Evolutionary conservation across 1,139 yeast species (phyloP), one percentile per base, ranked within the genome.

Genomic region (Yamadazyma siamensis): DNA sequence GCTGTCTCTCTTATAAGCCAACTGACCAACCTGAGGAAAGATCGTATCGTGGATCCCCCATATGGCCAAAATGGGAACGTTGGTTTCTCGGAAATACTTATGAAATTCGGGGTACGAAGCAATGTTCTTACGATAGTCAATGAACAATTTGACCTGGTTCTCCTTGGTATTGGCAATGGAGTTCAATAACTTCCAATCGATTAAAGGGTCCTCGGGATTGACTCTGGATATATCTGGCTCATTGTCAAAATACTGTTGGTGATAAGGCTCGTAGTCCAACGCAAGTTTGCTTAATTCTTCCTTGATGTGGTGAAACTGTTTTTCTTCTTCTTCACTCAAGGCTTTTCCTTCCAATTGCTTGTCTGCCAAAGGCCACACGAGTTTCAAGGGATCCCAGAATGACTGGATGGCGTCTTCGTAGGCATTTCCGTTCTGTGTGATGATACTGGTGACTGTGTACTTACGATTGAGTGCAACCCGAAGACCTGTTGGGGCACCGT

Each of bases 391-490:
- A 10, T 38, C 55, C 72, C 72, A 65, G 39, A 65, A 64, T 10
- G 38, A 36, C 17, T 45, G 56, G 10, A 65, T 32, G 4, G 71
- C 72, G 31, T 61, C 70, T 5, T 43, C 59, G 35, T 66, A 67
- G 12, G 71, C 68, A 44, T 65, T 66, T 11, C 72, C 73, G 35
- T 66, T 67, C 43, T 68, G 74, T 15, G 56, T 31, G 31, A 65
- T 46, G 16, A 67, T 40, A 2, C 54, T 62, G 6, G 47, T 34
- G 14, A 67, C 47, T 10, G 42, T 40, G 4, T 43, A 38, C 5
- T 68, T 63, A n/a, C 51, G 39, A 23, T 43, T 51, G 29, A 61
- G 39, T 2, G 65, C 61, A 24, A 67, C 36, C 34, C 69, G 52
- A 22, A 57, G 47, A 0, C 62, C 72, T 6, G 56, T 54, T 7